A percentile compares a stretch with the other conserved stretches of the same genome.
These are phyloP conservation scores for Fusarium liriodendri DNA, from an alignment of 2,329 filamentous ascomycete species.

Conservation along the genomic window DNA sequence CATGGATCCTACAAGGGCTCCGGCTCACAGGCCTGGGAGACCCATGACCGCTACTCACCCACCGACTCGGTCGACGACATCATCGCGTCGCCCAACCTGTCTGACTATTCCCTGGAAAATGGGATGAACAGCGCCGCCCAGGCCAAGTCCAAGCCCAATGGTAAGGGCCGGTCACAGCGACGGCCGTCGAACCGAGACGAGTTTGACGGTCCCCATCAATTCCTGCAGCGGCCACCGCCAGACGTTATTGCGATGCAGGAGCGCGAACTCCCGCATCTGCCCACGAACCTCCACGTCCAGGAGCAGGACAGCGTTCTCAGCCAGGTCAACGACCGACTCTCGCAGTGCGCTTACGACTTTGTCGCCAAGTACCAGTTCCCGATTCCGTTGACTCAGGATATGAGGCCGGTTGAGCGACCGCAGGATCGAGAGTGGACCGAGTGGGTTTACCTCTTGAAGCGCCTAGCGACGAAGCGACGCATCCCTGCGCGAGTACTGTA, in stretches of 20 bases:
- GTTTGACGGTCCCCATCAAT: conserved; percentile 89
- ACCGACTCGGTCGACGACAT: conserved; percentile 70
- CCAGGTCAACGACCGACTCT: conserved; percentile 85
- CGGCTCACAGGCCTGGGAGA: conserved; percentile 59
- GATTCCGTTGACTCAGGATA: conserved; percentile 84
- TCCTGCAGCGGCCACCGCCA: conserved; percentile 77
- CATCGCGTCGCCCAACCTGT: conserved; percentile 67
- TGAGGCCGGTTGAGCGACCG: conserved; percentile 79
- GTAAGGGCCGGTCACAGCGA: conserved; percentile 68
- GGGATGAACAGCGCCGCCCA: conserved; percentile 54
- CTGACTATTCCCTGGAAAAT: conserved; percentile 70
- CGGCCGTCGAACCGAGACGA: conserved; percentile 86
- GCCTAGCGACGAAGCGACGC: conserved; percentile 85
- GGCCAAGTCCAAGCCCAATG: conserved; percentile 58
- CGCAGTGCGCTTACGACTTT: conserved; percentile 89
- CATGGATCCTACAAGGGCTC: conserved; percentile 55
- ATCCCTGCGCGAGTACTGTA: conserved; percentile 87
- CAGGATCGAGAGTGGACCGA: conserved; percentile 90
- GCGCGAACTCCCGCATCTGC: conserved; percentile 82
- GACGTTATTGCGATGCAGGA: conserved; percentile 81
- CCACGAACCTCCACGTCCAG: conserved; percentile 83
- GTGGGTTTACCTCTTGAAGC: conserved; percentile 89
- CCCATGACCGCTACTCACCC: conserved; percentile 64
- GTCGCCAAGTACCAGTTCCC: conserved; percentile 93
- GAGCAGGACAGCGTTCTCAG: conserved; percentile 86